Base-by-base conservation (phyloP, 176 grass and related monocot species). In the Eleusine coracana region DNA sequence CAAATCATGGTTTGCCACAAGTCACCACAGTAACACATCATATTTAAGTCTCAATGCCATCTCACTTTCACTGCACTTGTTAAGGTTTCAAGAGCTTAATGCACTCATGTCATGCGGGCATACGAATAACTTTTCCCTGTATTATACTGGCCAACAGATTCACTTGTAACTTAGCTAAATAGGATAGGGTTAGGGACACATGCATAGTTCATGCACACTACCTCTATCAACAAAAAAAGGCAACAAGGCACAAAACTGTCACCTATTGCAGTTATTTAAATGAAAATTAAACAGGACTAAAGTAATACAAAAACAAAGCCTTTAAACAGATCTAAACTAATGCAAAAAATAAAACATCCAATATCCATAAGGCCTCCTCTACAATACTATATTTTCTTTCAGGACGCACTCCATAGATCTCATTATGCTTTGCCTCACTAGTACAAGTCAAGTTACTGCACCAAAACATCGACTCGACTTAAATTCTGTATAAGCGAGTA, bases 1-100 rank as follows among this genome's bases (percentile, higher is more conserved):
- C 20, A 61, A 18, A 59, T 49, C 46, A 21, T 52, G 66, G 18
- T 62, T 41, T 85, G 23, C 17, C 21, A 21, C 78, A 77, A 71
- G 31, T 50, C 79, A 70, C 18, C 18, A 46, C 6, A 78, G 28
- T 72, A 13, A 66, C 25, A 73, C 45, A 72, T 16, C 3, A 7
- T 14, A 4, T 34, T 50, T 20, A 40, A 79, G 41, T 29, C 55
- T 11, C 1, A 1, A 49, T 49, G 15, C 23, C 6, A 71, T 71
- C 37, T 42, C 67, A 45, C 9, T 58, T 72, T 18, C 31, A 55
- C 16, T 71, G 67, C 6, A 17, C 39, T 21, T 41, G 60, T 61
- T 42, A 64, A 39, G 10, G 37, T 50, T 85, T 84, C 10, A 31
- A 51, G 51, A 54, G 21, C n/a, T 34, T 45, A 74, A 44, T 31